Conservation (phyloP, 2,329 filamentous ascomycete species). For the Annulohypoxylon truncatum region DNA sequence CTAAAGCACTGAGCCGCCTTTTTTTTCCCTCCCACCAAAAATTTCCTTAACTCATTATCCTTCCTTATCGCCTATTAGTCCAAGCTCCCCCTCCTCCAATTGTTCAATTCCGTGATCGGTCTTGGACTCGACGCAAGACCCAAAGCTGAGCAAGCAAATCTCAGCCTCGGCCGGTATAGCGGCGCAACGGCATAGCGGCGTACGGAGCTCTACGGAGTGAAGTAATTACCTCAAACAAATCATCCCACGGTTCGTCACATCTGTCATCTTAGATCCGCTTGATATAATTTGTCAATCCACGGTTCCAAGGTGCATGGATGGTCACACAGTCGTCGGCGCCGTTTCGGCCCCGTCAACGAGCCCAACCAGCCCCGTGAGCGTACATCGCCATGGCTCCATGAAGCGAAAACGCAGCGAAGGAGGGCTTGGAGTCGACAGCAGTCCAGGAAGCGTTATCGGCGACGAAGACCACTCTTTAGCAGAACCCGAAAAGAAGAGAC, state of each 20-base stretch:
- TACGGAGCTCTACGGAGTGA: constrained; percentile 33
- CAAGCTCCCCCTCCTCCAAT: constrained; percentile 46
- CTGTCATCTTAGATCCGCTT: constrained; percentile 38
- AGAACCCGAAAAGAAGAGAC: constrained; percentile 70
- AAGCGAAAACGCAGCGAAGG: constrained; percentile 71
- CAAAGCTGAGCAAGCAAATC: constrained; percentile 28
- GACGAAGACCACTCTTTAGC: constrained; percentile 68
- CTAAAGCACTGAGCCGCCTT: constrained; percentile 15
- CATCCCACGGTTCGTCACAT: constrained; percentile 29
- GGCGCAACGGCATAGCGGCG: constrained; percentile 14
- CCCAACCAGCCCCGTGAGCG: constrained; percentile 67
- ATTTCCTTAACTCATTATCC: constrained; percentile 22
- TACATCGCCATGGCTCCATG: constrained; percentile 60
- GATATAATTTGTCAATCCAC: constrained; percentile 44
- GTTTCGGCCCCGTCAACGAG: constrained; percentile 63
- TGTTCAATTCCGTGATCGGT: constrained; percentile 49
- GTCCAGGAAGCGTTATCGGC: constrained; percentile 66
- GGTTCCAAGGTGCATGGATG: constrained; percentile 58
- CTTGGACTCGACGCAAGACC: constrained; percentile 36
- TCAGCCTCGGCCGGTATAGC: constrained; percentile 39
- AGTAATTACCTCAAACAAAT: constrained; percentile 35
- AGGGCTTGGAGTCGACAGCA: constrained; percentile 66
- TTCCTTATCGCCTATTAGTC: constrained; percentile 45
- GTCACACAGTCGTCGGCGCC: constrained; percentile 57
- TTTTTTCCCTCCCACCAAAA: constrained; percentile 28